phyloP scores from a whole-genome alignment of 2,329 filamentous ascomycete genomes.

The Sclerotinia sclerotiorum region DNA sequence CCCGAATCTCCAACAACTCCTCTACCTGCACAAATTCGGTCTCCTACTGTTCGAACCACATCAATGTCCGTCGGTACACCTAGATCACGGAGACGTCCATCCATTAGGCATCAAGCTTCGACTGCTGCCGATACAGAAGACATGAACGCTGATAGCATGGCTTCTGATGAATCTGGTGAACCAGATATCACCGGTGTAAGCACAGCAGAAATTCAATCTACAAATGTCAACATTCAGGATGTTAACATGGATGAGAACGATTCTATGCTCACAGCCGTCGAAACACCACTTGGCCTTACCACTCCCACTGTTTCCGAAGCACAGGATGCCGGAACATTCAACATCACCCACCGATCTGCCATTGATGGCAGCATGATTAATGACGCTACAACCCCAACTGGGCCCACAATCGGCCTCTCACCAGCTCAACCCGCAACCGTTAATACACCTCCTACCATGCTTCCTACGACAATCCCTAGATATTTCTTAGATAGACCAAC shows the following conservation, averaged over 20 bases:
- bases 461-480: slow-evolving; percentile 70
- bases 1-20: slow-evolving; percentile 90
- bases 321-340: slow-evolving; percentile 88
- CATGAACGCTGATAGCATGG: slow-evolving; percentile 76
- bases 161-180: slow-evolving; percentile 74
- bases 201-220: slow-evolving; percentile 74
- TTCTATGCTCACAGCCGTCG: slow-evolving; percentile 69
- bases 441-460: slow-evolving; percentile 73
- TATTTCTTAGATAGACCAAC: slow-evolving; percentile 74
- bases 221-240: slow-evolving; percentile 81
- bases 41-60: slow-evolving; percentile 55
- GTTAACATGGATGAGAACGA: slow-evolving; percentile 75
- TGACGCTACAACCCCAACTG: slow-evolving; percentile 63
- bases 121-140: slow-evolving; percentile 86
- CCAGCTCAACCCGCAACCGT: slow-evolving; percentile 59
- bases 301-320: slow-evolving; percentile 77
- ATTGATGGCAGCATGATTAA: slow-evolving; percentile 84
- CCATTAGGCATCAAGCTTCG: slow-evolving; percentile 86
- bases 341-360: slow-evolving; percentile 82
- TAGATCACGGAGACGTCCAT: slow-evolving; percentile 69
- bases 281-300: slow-evolving; percentile 70
- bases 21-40: slow-evolving; percentile 62
- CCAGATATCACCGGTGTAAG: slow-evolving; percentile 71
- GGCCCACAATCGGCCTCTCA: slow-evolving; percentile 70
- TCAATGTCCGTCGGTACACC: slow-evolving; percentile 54